phyloP scores from a whole-genome alignment of 2,329 filamentous ascomycete species.

The Phaeosphaeria sp. region DNA sequence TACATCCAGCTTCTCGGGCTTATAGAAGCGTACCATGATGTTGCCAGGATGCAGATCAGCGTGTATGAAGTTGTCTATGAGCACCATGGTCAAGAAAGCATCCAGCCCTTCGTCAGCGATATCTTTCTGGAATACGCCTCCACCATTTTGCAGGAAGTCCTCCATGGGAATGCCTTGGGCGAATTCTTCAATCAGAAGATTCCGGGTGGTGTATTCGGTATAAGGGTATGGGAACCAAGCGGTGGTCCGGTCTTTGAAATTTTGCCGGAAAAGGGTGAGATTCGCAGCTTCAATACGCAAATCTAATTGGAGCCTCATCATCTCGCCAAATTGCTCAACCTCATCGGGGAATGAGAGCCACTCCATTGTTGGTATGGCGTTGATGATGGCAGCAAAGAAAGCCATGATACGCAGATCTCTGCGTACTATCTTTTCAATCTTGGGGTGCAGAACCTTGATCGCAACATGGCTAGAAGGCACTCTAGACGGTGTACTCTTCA shows the following conservation, averaged over 20 bases:
- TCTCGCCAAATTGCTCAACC: conserved; percentile 91
- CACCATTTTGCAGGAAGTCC: conserved; percentile 89
- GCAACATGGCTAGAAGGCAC: conserved; percentile 93
- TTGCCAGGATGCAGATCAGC: conserved; percentile 96
- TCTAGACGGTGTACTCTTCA: conserved; percentile 84
- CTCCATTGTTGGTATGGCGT: conserved; percentile 90
- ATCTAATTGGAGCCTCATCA: conserved; percentile 98
- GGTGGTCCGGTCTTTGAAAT: conserved; percentile 87
- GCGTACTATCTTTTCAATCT: conserved; percentile 87
- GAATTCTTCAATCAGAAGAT: conserved; percentile 94
- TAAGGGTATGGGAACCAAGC: conserved; percentile 98
- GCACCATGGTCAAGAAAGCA: conserved; percentile 93
- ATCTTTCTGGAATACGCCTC: conserved; percentile 89
- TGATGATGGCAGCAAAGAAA: conserved; percentile 85
- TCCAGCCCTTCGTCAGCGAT: conserved; percentile 95
- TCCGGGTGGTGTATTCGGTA: conserved; percentile 86
- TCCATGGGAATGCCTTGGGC: conserved; percentile 91
- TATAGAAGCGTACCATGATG: conserved; percentile 99
- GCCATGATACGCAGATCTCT: conserved; percentile 92
- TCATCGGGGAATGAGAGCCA: conserved; percentile 97
- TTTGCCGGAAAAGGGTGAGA: conserved; percentile 82
- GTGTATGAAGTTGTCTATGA: conserved; percentile 97
- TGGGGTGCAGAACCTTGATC: conserved; percentile 92
- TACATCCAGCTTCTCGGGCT: conserved; percentile 75
- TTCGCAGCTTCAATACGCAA: conserved; percentile 94